Evolutionary conservation across 2,329 filamentous ascomycete species (phyloP), one percentile per base, ranked within the genome.

Genomic region (Alternaria arborescens): DNA sequence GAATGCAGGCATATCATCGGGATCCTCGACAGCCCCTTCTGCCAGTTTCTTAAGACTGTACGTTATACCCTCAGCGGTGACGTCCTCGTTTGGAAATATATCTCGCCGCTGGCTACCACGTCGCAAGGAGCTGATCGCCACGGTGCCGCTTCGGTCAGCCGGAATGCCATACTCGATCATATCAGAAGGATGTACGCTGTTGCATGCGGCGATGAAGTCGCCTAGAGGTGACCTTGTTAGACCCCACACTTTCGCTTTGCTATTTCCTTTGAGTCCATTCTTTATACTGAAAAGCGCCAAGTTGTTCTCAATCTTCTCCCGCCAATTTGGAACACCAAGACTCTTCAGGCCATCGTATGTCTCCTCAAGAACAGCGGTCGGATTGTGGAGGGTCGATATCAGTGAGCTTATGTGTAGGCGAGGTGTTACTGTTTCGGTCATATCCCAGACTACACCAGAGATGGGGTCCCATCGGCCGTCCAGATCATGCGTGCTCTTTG

Each of bases 131-230:
- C 65, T 76, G 11, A 78, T 65, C n/a, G 56, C 66, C 30, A 86
- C 65, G 0, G 71, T 78, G 1, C 77, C 72, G n/a, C 74, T 73
- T 54, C 85, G 81, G 26, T 83, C 80, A 4, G 81, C 79, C 8
- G 79, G 72, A 7, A 83, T 83, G 1, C 81, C 80, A 68, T 88
- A 88, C 61, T 88, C 84, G 14, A 87, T 77, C 77, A 85, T 83
- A 68, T 88, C 83, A 4, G 81, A 84, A 0, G 86, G 86, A 69
- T 89, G 85, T 28, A 85, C 67, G 2, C 83, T 85, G 47, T 83
- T 78, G 56, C 82, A 84, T 4, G 80, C 79, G 5, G 84, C 85
- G 14, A 82, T 71, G 24, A 82, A 80, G 30, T 83, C 82, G 22
- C 81, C 79, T 18, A 82, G 70, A 18, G 84, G 82, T 16, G 82